Evolutionary conservation across 768 basidiomycete genomes (phyloP), one percentile per base, ranked within the genome.

Genomic region (Pisolithus microcarpus): DNA sequence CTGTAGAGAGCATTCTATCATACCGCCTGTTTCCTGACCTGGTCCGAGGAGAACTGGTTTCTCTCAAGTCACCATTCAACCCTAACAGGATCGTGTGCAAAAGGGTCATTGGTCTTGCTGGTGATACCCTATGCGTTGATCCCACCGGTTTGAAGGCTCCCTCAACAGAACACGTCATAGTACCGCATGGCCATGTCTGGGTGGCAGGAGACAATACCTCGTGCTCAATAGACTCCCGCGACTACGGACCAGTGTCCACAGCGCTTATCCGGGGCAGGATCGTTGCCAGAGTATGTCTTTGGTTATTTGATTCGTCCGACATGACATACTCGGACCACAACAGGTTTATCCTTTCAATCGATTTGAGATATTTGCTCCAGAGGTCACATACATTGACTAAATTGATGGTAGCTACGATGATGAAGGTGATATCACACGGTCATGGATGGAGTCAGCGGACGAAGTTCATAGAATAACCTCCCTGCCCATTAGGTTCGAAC

Each of bases 401-500:
- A 49, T 16, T 43, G 10, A 15, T 24, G 6, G 23, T 43, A 44
- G 43, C 43, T 24, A 44, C 24, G 26, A 26, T 44, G 28, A 16
- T 30, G 28, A 26, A 16, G n/a, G 26, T 16, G 16, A 26, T 23
- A 23, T n/a, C 13, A 11, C 42, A 43, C 3, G 23, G 38, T 30
- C 28, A 51, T 37, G 21, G 26, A 7, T 21, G 5, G 34, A 34
- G 49, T 75, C 65, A 84, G 59, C 65, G 77, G 42, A 71, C 72
- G 63, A 98, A 96, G 60, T 89, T 88, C 79, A 98, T 81, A 1
- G 87, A 88, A 71, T 97, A 98, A 0, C 95, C 92, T n/a, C 95
- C 95, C 55, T 92, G 84, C 6, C 85, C 90, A 56, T 95, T 94
- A 16, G 91, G 91, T 53, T 84, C 84, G 61, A 99, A 91, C 70